Conservation (phyloP, 345 rosid genomes). For the Atalantia buxifolia region DNA sequence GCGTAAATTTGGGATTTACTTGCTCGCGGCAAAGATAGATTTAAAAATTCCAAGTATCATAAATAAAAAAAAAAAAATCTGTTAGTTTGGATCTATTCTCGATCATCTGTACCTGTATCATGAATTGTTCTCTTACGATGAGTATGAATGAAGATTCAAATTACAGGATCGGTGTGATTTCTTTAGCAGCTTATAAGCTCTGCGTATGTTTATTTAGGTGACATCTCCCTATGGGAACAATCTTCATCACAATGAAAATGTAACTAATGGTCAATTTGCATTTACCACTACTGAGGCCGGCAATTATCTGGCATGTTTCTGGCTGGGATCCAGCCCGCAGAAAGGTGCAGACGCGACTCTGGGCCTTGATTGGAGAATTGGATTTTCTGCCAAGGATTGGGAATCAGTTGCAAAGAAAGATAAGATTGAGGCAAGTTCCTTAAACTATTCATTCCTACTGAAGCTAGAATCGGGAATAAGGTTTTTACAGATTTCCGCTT, state of each 20-base stretch:
- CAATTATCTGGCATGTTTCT: constrained; percentile 74
- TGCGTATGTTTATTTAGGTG: constrained; percentile 44
- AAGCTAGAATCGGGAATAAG: neutral
- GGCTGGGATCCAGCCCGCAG: constrained; percentile 39
- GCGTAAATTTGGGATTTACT: neutral
- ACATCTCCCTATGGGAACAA: constrained; percentile 75
- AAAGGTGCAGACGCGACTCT: constrained; percentile 41
- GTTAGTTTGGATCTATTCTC: neutral
- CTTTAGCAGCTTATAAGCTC: neutral
- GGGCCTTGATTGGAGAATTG: constrained; percentile 84
- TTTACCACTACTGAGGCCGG: constrained; percentile 78
- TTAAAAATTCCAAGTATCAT: neutral
- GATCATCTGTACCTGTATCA: neutral
- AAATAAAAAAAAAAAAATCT: neutral
- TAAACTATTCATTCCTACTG: neutral
- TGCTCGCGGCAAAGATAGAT: neutral
- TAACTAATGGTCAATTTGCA: constrained; percentile 65
- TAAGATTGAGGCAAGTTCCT: constrained; percentile 71
- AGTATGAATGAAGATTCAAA: neutral
- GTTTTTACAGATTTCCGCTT: neutral
- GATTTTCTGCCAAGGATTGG: constrained; percentile 96
- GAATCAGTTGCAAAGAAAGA: constrained; percentile 89
- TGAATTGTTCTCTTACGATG: neutral
- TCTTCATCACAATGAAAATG: constrained; percentile 57
- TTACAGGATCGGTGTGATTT: neutral